These are phyloP conservation scores for Penicillium coprophilum DNA, from an alignment of 495 filamentous ascomycete genomes.

Conservation along the genomic window DNA sequence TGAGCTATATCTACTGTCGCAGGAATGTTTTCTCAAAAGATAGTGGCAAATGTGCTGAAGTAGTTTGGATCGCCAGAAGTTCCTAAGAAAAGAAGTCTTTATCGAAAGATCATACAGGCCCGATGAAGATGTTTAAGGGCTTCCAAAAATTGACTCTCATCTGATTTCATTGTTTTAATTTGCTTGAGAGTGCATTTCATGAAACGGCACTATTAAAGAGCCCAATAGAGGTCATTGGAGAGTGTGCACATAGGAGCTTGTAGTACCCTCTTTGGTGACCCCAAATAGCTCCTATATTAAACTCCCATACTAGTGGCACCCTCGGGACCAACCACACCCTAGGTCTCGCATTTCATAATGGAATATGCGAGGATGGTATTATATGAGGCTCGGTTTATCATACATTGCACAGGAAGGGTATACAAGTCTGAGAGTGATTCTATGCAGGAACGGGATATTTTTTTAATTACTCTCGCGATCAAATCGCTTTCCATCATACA, in stretches of 20 bases:
- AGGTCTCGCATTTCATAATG: not conserved
- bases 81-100: not conserved
- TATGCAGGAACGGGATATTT: constrained; percentile 28
- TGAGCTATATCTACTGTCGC: too few species aligned
- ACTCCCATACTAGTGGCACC: not conserved
- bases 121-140: not conserved
- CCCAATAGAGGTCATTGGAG: too few species aligned
- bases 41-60: too few species aligned
- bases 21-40: too few species aligned
- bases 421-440: constrained; percentile 12
- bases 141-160: not conserved
- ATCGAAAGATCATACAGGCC: too few species aligned
- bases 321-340: not conserved
- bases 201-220: too few species aligned
- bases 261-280: not conserved
- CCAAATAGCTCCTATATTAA: not conserved
- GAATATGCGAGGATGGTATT: not conserved
- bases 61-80: not conserved
- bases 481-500: constrained; percentile 36
- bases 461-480: constrained; percentile 37
- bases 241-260: too few species aligned
- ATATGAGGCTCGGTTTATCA: not conserved
- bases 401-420: not conserved
- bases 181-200: too few species aligned
- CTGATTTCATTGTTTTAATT: too few species aligned